A percentile compares a stretch with the other conserved stretches of the same genome.
Conservation (phyloP, 441 rosid genomes). For the Daphne laureola region DNA sequence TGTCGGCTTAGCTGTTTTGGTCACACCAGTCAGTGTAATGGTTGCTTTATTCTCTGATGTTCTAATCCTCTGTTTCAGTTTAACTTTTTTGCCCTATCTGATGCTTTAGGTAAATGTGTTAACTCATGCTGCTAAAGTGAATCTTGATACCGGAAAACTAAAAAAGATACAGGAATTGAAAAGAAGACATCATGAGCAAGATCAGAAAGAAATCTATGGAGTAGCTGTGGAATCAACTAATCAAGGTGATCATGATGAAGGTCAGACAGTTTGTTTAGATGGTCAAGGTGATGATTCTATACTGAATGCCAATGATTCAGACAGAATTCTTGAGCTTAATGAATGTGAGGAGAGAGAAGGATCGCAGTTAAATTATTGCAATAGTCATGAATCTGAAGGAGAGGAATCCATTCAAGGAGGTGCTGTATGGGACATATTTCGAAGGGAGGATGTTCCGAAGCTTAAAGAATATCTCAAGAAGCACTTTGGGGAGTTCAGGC, state of each 20-base stretch:
- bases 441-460: slow-evolving; percentile 69
- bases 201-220: slow-evolving; percentile 39
- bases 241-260: slow-evolving; percentile 14
- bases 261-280: slow-evolving; percentile 6
- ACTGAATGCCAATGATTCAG: slow-evolving; percentile 12
- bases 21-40: too few species aligned
- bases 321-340: slow-evolving; percentile 13
- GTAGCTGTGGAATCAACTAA: slow-evolving; percentile 13
- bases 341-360: slow-evolving; percentile 10
- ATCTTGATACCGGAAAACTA: slow-evolving; percentile 8
- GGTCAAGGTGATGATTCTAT: slow-evolving; percentile 12
- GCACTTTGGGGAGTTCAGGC: slow-evolving; percentile 69
- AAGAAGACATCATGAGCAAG: slow-evolving; percentile 47
- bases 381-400: slow-evolving; percentile 17
- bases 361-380: slow-evolving; percentile 4
- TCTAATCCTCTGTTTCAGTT: too few species aligned
- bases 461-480: slow-evolving; percentile 51
- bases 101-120: slow-evolving; percentile 62
- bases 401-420: slow-evolving; percentile 35
- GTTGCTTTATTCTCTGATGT: too few species aligned
- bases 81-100: too few species aligned
- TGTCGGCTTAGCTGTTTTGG: too few species aligned
- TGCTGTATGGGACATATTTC: slow-evolving; percentile 90
- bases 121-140: slow-evolving; percentile 57
- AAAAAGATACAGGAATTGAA: slow-evolving; percentile 25